Evolutionary conservation across 768 basidiomycete species (phyloP).

Genomic region (Kwoniella pini): DNA sequence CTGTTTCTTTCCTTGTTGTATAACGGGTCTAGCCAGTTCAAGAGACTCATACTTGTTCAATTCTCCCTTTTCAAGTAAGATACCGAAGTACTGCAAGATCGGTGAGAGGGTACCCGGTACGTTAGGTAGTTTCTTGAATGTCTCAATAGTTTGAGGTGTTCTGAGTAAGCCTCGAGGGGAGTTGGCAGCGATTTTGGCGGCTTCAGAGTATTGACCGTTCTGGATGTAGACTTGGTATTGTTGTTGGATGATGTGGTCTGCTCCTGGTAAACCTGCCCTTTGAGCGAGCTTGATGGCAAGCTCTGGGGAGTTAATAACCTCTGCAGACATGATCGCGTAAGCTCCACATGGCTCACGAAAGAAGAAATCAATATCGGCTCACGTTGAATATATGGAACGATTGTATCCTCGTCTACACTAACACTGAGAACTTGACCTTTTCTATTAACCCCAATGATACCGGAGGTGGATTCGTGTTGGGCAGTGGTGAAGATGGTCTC

Average conservation of each 20-base stretch:
- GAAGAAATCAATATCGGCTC: constrained; percentile 20
- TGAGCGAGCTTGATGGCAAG: constrained; percentile 97
- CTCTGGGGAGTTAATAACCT: constrained; percentile 90
- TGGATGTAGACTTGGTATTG: constrained; percentile 92
- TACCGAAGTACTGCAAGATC: constrained; percentile 97
- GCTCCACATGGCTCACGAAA: background rate
- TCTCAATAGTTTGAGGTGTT: constrained; percentile 91
- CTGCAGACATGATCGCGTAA: constrained; percentile 28
- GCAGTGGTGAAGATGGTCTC: constrained; percentile 99
- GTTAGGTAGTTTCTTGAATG: constrained; percentile 93
- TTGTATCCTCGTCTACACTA: constrained; percentile 91
- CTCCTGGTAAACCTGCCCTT: constrained; percentile 92
- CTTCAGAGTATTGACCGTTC: constrained; percentile 83
- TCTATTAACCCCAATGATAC: constrained; percentile 99
- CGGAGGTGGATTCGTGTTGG: constrained; percentile 87
- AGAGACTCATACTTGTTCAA: constrained; percentile 94
- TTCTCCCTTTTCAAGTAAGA: constrained; percentile 96
- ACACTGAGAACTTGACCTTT: constrained; percentile 98
- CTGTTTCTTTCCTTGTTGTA: constrained; percentile 95
- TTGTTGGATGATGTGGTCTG: constrained; percentile 91
- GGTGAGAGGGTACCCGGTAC: constrained; percentile 87
- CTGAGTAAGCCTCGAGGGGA: constrained; percentile 94
- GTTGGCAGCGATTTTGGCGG: constrained; percentile 96
- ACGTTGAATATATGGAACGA: constrained; percentile 90
- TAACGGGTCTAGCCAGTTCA: constrained; percentile 91